Evolutionary conservation across 192 early-diverging fungal species (phyloP), one percentile per base, ranked within the genome.

Genomic region (Thoreauomyces humboldtii): DNA sequence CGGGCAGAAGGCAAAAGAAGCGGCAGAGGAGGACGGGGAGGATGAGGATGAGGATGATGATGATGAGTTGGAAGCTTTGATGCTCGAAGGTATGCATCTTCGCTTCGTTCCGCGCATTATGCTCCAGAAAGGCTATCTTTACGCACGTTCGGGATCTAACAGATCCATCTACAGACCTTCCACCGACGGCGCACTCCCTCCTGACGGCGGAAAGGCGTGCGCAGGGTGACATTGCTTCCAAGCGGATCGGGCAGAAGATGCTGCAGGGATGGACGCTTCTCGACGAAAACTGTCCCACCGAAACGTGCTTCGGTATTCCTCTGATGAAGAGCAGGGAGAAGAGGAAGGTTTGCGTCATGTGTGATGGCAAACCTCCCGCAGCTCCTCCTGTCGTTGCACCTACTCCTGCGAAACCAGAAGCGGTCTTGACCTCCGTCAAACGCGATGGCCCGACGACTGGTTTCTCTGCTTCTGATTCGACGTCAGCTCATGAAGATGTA

Each of bases 241-340:
- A 37, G 37, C 31, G 65, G 31, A 35, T 72, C 12, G 70, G 70
- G 7, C 70, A 72, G 51, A 56, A 58, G 24, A 50, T 72, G 59
- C 63, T 72, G 22, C 24, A 33, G 0, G 70, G 70, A 19, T 72
- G 70, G 70, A 51, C 70, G 4, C 27, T 72, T 17, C 48, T 72
- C 19, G 62, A 60, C 22, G 70, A 29, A 47, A 25, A 29, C 9
- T 47, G 28, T 31, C 17, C n/a, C 4, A 33, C 19, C 3, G 14
- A 27, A 2, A 11, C 41, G 4, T 61, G 52, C 17, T 28, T 32
- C 19, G 12, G 63, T 5, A 53, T 72, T 22, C 70, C 70, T 15
- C 55, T 72, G 37, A 45, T 72, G 7, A 60, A 60, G 28, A 72
- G 51, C 51, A 19, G 47, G 28, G 63, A 66, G 29, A 67, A 67